Evolutionary conservation across 2,329 filamentous ascomycete genomes (phyloP).

Genomic region (Dothistroma pini): DNA sequence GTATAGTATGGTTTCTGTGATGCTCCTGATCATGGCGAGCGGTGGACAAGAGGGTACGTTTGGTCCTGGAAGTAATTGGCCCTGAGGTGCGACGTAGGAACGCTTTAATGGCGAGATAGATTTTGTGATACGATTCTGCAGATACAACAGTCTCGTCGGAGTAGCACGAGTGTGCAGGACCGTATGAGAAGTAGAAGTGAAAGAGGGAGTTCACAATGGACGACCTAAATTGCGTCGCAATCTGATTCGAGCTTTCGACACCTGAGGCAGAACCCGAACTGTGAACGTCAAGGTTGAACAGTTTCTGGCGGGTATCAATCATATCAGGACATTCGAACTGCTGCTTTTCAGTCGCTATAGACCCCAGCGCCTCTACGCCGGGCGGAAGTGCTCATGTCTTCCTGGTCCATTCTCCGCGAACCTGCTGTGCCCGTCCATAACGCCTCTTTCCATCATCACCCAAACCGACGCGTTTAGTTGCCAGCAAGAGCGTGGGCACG

Average conservation of each 20-base stretch:
- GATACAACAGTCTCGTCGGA: too few species aligned
- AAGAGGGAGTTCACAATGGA: not conserved
- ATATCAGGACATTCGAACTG: constrained; percentile 4
- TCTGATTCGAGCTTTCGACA: not conserved
- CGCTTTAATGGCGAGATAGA: too few species aligned
- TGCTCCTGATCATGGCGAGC: too few species aligned
- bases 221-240: not conserved
- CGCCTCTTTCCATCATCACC: constrained; percentile 11
- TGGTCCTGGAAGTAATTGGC: too few species aligned
- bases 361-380: constrained; percentile 2
- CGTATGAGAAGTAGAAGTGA: not conserved
- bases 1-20: too few species aligned
- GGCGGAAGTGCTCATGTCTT: constrained; percentile 1
- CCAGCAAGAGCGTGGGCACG: constrained; percentile 62
- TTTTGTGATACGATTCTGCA: too few species aligned
- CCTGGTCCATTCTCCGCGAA: not conserved
- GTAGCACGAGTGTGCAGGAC: not conserved
- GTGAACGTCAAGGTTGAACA: not conserved
- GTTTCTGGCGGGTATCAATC: constrained; percentile 3
- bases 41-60: too few species aligned
- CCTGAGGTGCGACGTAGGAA: too few species aligned
- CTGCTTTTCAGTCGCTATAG: constrained; percentile 6
- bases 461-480: constrained; percentile 19
- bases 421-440: not conserved
- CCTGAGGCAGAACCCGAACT: not conserved